These are phyloP conservation scores for Exophiala sp. DNA, from an alignment of 2,329 filamentous ascomycete species.

Conservation along the genomic window DNA sequence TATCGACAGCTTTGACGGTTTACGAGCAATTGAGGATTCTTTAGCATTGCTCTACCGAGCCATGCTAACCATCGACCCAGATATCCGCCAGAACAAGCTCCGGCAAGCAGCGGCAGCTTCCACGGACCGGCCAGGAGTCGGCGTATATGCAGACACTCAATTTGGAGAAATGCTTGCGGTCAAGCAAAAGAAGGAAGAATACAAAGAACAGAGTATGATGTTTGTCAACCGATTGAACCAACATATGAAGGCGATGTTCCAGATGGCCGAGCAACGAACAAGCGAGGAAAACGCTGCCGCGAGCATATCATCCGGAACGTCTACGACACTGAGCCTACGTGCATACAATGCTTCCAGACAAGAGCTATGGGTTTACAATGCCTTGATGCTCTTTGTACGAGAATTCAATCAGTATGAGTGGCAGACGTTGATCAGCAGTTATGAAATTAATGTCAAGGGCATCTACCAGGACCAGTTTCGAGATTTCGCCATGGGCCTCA, in stretches of 20 bases:
- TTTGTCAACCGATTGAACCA: conserved; percentile 78
- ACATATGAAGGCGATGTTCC: conserved; percentile 79
- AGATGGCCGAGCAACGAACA: conserved; percentile 68
- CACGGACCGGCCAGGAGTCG: conserved; percentile 35
- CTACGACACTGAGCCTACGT: conserved; percentile 62
- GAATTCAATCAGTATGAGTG: conserved; percentile 80
- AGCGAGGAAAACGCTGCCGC: conserved; percentile 54
- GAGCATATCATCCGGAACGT: conserved; percentile 44
- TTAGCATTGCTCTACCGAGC: conserved; percentile 84
- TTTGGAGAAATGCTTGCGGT: conserved; percentile 85
- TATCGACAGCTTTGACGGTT: conserved; percentile 65
- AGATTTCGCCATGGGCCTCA: conserved; percentile 74
- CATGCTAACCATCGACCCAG: conserved; percentile 88
- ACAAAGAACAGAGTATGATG: conserved; percentile 67
- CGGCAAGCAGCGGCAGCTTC: conserved; percentile 46
- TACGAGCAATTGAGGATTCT: conserved; percentile 73
- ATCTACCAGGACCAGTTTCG: conserved; percentile 81
- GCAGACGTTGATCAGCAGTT: conserved; percentile 73
- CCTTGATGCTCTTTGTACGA: conserved; percentile 80
- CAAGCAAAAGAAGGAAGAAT: conserved; percentile 90
- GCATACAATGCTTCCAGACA: conserved; percentile 70
- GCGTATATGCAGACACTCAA: conserved; percentile 69
- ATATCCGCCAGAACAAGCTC: conserved; percentile 57
- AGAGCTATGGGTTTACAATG: conserved; percentile 81
- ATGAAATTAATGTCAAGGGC: conserved; percentile 71